A percentile compares a stretch with the other conserved stretches of the same genome.
Evolutionary conservation across 345 rosid genomes (phyloP).

Genomic region (Psidium guajava): DNA sequence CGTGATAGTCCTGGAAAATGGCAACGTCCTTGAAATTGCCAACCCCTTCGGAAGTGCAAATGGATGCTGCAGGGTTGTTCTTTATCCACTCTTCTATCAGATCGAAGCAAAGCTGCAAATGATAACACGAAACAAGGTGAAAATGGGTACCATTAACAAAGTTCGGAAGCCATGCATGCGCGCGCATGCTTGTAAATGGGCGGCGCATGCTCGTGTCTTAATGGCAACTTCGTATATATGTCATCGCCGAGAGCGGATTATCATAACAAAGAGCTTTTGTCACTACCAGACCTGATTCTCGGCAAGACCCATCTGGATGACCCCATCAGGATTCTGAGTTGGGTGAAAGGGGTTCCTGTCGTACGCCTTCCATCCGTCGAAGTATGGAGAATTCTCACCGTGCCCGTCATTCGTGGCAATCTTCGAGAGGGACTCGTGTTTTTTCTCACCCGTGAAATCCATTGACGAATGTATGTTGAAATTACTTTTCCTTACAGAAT

Average conservation of each 20-base stretch:
- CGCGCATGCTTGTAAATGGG: neutral
- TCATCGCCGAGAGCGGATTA: neutral
- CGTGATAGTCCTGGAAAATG: slow-evolving; percentile 80
- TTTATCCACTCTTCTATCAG: slow-evolving; percentile 50
- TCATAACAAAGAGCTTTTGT: neutral
- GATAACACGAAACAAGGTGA: neutral
- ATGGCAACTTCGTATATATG: neutral
- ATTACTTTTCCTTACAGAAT: neutral
- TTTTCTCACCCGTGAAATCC: neutral
- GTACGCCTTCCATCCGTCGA: slow-evolving; percentile 84
- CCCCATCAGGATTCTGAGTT: slow-evolving; percentile 39
- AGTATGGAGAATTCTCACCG: slow-evolving; percentile 72
- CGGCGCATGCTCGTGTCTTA: neutral
- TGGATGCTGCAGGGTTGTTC: slow-evolving; percentile 57
- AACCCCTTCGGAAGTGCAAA: slow-evolving; percentile 61
- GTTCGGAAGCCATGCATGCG: neutral
- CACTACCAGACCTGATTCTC: slow-evolving; percentile 56
- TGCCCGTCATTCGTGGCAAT: slow-evolving; percentile 51
- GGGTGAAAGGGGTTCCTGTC: slow-evolving; percentile 59
- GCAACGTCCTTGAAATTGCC: slow-evolving; percentile 51
- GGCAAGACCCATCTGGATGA: slow-evolving; percentile 88
- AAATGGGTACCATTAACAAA: neutral
- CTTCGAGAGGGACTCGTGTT: slow-evolving; percentile 6
- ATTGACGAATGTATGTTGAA: neutral
- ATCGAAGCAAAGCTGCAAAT: slow-evolving; percentile 13